Conservation (phyloP, 192 early-diverging fungal species). For the Coemansia sp. region DNA sequence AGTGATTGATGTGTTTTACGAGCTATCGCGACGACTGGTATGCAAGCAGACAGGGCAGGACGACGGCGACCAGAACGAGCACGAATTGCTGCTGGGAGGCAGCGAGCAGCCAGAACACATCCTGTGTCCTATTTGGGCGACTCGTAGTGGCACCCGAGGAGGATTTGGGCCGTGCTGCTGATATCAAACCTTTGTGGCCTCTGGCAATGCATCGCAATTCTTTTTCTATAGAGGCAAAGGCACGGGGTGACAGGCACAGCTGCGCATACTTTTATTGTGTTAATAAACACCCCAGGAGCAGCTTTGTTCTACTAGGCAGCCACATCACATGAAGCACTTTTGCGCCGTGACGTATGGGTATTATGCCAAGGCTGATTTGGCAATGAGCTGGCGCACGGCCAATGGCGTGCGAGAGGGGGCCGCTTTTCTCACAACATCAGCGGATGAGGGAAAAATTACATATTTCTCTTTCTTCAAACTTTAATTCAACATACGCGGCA, state of each 20-base stretch:
- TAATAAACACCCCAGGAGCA: no score
- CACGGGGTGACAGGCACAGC: no score
- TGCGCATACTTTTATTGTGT: no score
- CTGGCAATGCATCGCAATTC: no score
- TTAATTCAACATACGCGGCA: background rate
- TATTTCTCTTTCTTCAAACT: background rate
- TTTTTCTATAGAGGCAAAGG: no score
- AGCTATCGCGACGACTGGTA: constrained; percentile 39
- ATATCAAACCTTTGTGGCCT: no score
- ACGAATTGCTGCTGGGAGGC: constrained; percentile 13
- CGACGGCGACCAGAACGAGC: constrained; percentile 14
- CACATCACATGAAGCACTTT: no score
- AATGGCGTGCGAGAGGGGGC: constrained; percentile 2
- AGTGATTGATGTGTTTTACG: constrained; percentile 48
- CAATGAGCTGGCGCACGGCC: constrained; percentile 2
- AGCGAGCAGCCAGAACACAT: constrained; percentile 15
- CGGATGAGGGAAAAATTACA: background rate
- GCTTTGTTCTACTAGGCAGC: no score
- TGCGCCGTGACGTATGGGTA: background rate
- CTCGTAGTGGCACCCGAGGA: constrained; percentile 10
- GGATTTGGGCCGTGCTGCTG: background rate
- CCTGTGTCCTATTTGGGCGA: constrained; percentile 28
- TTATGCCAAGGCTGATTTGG: constrained; percentile 1
- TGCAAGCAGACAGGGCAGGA: constrained; percentile 19
- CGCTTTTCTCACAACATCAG: background rate